These are phyloP conservation scores for Dryadomyces quercivorus DNA, from an alignment of 2,329 filamentous ascomycete species.

Conservation along the genomic window DNA sequence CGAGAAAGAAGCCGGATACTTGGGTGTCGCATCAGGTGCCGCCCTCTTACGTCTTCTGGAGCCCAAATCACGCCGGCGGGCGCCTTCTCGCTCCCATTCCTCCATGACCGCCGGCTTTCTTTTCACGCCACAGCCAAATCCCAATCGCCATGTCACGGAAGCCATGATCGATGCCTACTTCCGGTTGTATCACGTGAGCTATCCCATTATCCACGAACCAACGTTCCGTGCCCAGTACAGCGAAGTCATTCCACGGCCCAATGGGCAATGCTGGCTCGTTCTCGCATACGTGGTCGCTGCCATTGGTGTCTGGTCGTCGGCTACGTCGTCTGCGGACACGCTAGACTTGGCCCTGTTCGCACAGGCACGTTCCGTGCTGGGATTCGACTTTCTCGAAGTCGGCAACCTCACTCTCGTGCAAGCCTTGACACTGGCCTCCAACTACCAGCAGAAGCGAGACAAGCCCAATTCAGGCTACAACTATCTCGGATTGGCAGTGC, in stretches of 20 bases:
- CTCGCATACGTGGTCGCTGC: conserved; percentile 23
- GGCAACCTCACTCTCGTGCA: conserved; percentile 22
- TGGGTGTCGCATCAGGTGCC: conserved; percentile 31
- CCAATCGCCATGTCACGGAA: conserved; percentile 14
- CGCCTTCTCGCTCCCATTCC: too few species aligned
- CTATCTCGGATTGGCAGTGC: conserved; percentile 32
- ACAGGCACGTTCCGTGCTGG: conserved; percentile 16
- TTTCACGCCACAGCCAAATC: conserved; percentile 16
- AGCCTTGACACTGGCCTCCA: conserved; percentile 19
- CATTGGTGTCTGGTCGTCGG: conserved; percentile 21
- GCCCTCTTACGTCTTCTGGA: conserved; percentile 27
- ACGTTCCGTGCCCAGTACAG: conserved; percentile 16
- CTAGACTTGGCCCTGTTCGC: conserved; percentile 19
- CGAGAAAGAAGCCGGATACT: conserved; percentile 28
- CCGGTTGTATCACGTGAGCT: neutral
- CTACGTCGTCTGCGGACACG: conserved; percentile 16
- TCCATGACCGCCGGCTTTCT: too few species aligned
- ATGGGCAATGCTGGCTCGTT: conserved; percentile 20
- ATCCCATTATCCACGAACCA: neutral
- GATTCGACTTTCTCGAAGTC: conserved; percentile 20
- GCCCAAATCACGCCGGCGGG: conserved; percentile 8
- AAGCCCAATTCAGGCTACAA: conserved; percentile 39
- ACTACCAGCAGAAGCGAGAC: conserved; percentile 31
- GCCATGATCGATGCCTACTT: conserved; percentile 1
- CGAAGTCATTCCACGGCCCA: conserved; percentile 20